Base-by-base conservation (phyloP, 2,329 filamentous ascomycete species). In the Penicillium verrucosum region DNA sequence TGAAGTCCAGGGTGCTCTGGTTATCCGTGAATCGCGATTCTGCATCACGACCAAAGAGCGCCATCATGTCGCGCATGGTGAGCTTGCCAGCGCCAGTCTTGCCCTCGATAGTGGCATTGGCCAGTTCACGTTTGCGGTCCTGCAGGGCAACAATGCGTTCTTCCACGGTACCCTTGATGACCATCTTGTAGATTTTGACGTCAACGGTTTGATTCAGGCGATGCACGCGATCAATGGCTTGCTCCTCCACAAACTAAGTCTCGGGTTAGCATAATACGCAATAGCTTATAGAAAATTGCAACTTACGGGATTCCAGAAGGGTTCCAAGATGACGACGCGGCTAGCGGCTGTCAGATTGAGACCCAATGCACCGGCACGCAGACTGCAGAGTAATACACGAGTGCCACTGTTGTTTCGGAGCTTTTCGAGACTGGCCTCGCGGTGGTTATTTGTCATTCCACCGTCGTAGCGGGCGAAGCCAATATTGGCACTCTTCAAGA, bases 211-310 rank as follows among this genome's bases (percentile, higher is more conserved):
- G 94, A 40, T 96, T 97, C 51, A 99, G 87, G n/a, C 94, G 91
- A 72, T 99, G 94, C 27, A 99, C 94, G 53, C 94, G 91, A 75
- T 99, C 94, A 65, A 99, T 99, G 47, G 94, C 94, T 80, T 99
- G 94, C 73, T 99, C 94, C 79, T 99, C 94, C 34, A 99, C 91
- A 70, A 99, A 99, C 84, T 90, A 65, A n/a, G 54, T 50, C 36
- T 14, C 14, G 12, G 27, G 37, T 63, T 51, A 70, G 63, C 46
- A 57, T 18, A 54, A 37, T 60, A 14, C 27, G 12, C 53, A 42
- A 60, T 62, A 51, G 63, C 56, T 4, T 54, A 36, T 18, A 30
- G 11, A 36, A 27, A 23, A 56, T 23, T 58, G 57, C 3, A 27
- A 78, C 84, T 72, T 80, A 89, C 86, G 2, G 92, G 94, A 73